A percentile compares a stretch with the other conserved stretches of the same genome.
These are phyloP conservation scores for Blastocystis sp. DNA, from an alignment of 352 stramenopile genomes.

Conservation along the genomic window DNA sequence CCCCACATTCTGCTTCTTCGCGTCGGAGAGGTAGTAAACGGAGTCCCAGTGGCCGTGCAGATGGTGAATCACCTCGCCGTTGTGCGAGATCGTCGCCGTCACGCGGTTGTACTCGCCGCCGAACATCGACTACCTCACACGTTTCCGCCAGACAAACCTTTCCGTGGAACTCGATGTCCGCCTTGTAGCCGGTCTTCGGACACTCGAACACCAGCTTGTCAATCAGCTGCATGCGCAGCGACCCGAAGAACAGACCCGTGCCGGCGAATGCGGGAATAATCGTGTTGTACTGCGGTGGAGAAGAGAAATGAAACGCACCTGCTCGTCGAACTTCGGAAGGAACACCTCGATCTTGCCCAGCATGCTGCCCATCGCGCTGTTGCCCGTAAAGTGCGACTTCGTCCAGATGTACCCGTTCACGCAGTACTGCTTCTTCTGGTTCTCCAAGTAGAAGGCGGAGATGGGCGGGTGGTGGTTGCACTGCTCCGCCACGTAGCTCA, in stretches of 20 bases:
- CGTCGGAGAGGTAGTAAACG: not conserved
- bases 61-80: not conserved
- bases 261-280: not conserved
- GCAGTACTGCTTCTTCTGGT: constrained; percentile 31
- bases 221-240: constrained; percentile 22
- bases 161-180: constrained; percentile 38
- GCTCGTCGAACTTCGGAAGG: constrained; percentile 16
- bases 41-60: constrained; percentile 29
- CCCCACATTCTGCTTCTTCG: not conserved
- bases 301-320: not conserved
- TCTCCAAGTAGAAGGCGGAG: constrained; percentile 33
- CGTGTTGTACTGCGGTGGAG: constrained; percentile 6
- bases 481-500: constrained; percentile 36
- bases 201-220: not conserved
- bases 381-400: constrained; percentile 47
- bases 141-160: not conserved
- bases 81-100: not conserved
- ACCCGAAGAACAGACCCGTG: constrained; percentile 32
- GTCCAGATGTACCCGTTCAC: constrained; percentile 47
- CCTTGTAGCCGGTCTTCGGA: constrained; percentile 14
- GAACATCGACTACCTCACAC: constrained; percentile 8
- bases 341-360: constrained; percentile 26
- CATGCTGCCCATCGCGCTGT: constrained; percentile 14
- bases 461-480: constrained; percentile 10
- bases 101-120: constrained; percentile 14